phyloP scores from a whole-genome alignment of 2,329 filamentous ascomycete species.

The Fusarium sp. region DNA sequence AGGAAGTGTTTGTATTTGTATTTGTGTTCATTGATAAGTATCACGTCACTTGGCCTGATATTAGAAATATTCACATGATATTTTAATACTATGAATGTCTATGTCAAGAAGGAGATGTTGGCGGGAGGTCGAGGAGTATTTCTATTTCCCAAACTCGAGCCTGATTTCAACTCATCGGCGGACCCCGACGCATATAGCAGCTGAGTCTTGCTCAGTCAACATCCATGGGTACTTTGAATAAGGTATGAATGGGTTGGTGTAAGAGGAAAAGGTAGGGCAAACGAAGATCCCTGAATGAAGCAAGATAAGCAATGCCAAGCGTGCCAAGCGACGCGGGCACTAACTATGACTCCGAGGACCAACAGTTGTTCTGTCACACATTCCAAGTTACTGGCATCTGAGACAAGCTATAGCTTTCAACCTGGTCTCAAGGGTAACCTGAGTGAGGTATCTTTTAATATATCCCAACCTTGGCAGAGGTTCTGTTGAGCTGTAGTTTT shows the following conservation, averaged over 20 bases:
- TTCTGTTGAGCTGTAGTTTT: background rate
- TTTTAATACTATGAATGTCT: background rate
- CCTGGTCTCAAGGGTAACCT: background rate
- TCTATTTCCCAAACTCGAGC: conserved; percentile 31
- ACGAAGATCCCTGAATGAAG: conserved; percentile 20
- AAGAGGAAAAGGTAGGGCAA: conserved; percentile 17
- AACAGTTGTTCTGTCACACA: conserved; percentile 14
- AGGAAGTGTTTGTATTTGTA: conserved; percentile 17
- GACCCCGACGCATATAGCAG: conserved; percentile 42
- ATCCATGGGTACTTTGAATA: conserved; percentile 26
- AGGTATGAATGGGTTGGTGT: background rate
- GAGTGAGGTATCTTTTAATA: background rate
- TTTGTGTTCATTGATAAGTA: conserved; percentile 29
- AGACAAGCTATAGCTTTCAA: conserved; percentile 14
- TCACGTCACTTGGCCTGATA: conserved; percentile 27
- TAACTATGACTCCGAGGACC: conserved; percentile 13
- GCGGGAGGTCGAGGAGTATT: conserved; percentile 30
- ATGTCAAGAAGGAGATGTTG: background rate
- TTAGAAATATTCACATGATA: conserved; percentile 16
- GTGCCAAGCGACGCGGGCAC: conserved; percentile 27
- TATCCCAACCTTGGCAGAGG: background rate
- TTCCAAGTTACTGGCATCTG: conserved; percentile 1
- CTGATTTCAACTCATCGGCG: conserved; percentile 33
- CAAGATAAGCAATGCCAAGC: conserved; percentile 32
- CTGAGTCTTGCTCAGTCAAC: conserved; percentile 43